A percentile compares a stretch with the other conserved stretches of the same genome.
Conservation (phyloP, 345 rosid species). For the Rhizophora apiculata region DNA sequence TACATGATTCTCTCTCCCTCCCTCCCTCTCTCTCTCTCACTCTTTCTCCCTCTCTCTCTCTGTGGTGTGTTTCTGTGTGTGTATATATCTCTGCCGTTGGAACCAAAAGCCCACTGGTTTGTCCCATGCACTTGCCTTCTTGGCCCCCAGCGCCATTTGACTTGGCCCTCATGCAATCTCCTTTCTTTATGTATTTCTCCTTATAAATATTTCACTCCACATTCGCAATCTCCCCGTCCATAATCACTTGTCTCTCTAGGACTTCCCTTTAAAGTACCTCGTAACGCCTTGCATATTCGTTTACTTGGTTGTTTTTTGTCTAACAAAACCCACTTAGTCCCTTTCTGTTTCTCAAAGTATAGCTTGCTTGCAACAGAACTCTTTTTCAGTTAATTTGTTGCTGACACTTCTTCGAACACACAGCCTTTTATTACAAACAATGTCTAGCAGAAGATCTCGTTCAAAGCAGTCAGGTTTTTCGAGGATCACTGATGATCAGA, state of each 20-base stretch:
- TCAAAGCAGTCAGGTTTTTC: constrained; percentile 62
- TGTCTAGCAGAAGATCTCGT: constrained; percentile 89
- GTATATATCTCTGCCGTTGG: no score
- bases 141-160: constrained; percentile 6
- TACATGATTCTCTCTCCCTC: constrained; percentile 12
- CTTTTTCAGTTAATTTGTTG: not conserved
- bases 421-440: constrained; percentile 19
- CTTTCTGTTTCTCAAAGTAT: not conserved
- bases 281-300: not conserved
- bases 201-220: not conserved
- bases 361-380: not conserved
- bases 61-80: no score
- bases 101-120: constrained; percentile 46
- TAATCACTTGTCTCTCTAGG: constrained; percentile 10
- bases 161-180: not conserved
- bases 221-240: constrained; percentile 12
- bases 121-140: constrained; percentile 65
- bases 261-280: constrained; percentile 17
- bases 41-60: not conserved
- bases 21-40: not conserved
- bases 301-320: not conserved
- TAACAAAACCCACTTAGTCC: constrained; percentile 1
- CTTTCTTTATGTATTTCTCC: no score
- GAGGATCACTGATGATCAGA: constrained; percentile 76
- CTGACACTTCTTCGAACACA: constrained; percentile 1